Base-by-base conservation (phyloP, 352 stramenopile genomes). In the Phytophthora fragariaefolia region DNA sequence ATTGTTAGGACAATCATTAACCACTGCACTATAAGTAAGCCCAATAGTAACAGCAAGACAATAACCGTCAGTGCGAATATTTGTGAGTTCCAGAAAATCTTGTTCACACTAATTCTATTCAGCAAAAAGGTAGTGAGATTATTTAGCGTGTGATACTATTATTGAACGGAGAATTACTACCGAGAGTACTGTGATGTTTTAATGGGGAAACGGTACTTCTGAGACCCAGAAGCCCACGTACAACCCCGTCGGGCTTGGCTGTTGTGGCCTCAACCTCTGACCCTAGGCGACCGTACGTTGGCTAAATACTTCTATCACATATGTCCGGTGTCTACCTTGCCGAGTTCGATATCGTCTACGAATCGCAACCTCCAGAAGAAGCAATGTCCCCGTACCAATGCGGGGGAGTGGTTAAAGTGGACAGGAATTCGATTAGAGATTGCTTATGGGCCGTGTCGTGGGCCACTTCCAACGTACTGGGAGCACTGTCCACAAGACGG, bases 301-400 rank as follows among this genome's bases (percentile, higher is more conserved):
- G 43, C 7, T 4, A 49, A 32, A 20, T 49, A 49, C 20, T 49
- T 49, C 43, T 49, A 49, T 26, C 22, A 28, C 7, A 49, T 49
- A 20, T 49, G 28, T 20, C n/a, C 20, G 13, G 17, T 27, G 43
- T 12, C 22, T 28, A 49, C 43, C 27, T 20, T 49, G 43, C 9
- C 10, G 20, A 49, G 20, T 26, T 7, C 42, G 9, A 30, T 49
- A 15, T 45, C 36, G 3, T 45, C 36, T 22, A 45, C 36, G 36
- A 45, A 45, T 15, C 17, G 18, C 36, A 45, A 45, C 36, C 17
- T 45, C n/a, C 36, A 45, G 36, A 45, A 45, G 12, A 45, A 45
- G 18, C 15, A 45, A 45, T 45, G 18, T 20, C 36, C 2, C 36
- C 36, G 36, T 45, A 45, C 18, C 36, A 17, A 45, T 23, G 17